Evolutionary conservation across 2,329 filamentous ascomycete species (phyloP).

Genomic region (Colletotrichum filicis): DNA sequence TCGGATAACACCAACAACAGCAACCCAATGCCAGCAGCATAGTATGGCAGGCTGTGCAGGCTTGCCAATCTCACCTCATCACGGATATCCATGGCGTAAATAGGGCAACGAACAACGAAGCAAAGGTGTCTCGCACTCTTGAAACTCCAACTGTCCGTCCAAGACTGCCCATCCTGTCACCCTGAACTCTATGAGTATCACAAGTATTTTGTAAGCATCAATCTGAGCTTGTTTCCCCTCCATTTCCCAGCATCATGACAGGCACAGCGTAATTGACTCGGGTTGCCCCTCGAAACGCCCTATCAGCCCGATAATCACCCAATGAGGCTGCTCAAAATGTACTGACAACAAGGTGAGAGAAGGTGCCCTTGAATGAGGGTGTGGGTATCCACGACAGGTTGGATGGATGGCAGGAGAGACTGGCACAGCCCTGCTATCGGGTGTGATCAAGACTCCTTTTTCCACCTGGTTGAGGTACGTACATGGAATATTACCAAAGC

Average conservation of each 20-base stretch:
- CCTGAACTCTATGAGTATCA: not conserved
- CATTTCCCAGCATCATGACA: not conserved
- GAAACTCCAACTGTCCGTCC: not conserved
- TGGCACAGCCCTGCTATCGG: slow-evolving; percentile 22
- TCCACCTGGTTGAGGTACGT: not conserved
- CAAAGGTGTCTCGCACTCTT: not conserved
- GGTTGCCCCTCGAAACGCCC: not conserved
- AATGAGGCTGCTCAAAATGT: not conserved
- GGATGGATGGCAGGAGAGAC: not conserved
- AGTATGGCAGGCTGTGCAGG: not conserved
- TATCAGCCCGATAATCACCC: not conserved
- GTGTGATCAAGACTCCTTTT: slow-evolving; percentile 12
- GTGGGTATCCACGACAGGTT: not conserved
- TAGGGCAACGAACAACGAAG: not conserved
- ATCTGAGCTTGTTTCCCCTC: not conserved
- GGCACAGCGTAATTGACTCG: not conserved
- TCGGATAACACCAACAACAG: not conserved
- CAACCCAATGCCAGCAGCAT: not conserved
- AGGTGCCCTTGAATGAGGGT: not conserved
- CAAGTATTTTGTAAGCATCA: not conserved
- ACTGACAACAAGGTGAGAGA: not conserved
- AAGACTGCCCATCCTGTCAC: slow-evolving; percentile 6
- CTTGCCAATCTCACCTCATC: not conserved
- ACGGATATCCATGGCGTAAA: not conserved
- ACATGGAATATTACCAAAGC: not conserved